These are phyloP conservation scores for Aquanectria penicillioides DNA, from an alignment of 2,329 filamentous ascomycete genomes.

Conservation along the genomic window DNA sequence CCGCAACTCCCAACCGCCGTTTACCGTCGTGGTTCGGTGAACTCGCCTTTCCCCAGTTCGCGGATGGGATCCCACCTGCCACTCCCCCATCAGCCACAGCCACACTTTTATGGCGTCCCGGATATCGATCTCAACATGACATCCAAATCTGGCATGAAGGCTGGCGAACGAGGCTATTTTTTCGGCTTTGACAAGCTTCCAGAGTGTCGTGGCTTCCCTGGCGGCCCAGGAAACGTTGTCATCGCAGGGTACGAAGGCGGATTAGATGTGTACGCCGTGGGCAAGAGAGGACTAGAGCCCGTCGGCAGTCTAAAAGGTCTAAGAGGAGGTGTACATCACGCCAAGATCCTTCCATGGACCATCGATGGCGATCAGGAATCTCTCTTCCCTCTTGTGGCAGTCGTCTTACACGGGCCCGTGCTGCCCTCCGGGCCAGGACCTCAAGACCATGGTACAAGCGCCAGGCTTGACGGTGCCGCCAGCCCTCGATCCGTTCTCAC, in stretches of 20 bases:
- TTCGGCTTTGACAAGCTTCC: slow-evolving; percentile 83
- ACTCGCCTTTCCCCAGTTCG: slow-evolving; percentile 59
- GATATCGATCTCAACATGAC: slow-evolving; percentile 78
- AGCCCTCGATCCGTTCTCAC: slow-evolving; percentile 53
- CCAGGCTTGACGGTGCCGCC: slow-evolving; percentile 53
- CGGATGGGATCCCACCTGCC: slow-evolving; percentile 66
- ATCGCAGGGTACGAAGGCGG: slow-evolving; percentile 84
- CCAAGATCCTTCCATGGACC: slow-evolving; percentile 82
- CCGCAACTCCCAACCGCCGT: slow-evolving; percentile 48
- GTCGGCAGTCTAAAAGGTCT: slow-evolving; percentile 79
- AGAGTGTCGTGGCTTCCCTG: slow-evolving; percentile 48
- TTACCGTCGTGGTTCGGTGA: slow-evolving; percentile 59
- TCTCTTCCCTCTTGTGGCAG: slow-evolving; percentile 78
- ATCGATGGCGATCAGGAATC: slow-evolving; percentile 62
- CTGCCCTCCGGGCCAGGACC: slow-evolving; percentile 55
- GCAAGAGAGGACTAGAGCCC: slow-evolving; percentile 75
- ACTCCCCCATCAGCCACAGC: slow-evolving; percentile 77
- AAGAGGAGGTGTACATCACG: slow-evolving; percentile 80
- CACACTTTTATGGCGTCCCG: slow-evolving; percentile 80
- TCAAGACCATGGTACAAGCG: slow-evolving; percentile 51
- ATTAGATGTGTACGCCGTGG: slow-evolving; percentile 78
- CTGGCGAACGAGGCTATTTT: slow-evolving; percentile 77
- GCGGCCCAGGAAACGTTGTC: slow-evolving; percentile 70
- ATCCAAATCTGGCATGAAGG: slow-evolving; percentile 63
- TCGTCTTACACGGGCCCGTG: slow-evolving; percentile 83